Evolutionary conservation across 2,329 filamentous ascomycete species (phyloP).

Genomic region (Nigrograna mackinnonii): DNA sequence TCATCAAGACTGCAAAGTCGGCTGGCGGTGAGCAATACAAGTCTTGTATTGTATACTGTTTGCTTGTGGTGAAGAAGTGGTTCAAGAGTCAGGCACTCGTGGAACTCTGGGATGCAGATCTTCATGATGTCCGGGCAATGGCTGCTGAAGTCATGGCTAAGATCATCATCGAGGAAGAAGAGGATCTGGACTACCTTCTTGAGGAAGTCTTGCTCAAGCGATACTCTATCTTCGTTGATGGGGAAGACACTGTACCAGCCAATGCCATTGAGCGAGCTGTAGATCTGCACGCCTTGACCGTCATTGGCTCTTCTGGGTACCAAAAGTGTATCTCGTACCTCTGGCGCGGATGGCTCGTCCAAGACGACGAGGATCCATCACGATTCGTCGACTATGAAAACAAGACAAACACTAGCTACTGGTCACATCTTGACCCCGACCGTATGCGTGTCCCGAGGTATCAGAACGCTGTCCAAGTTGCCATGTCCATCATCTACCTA

Average conservation of each 20-base stretch:
- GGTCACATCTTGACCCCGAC: constrained; percentile 87
- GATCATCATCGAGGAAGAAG: constrained; percentile 81
- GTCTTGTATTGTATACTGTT: constrained; percentile 81
- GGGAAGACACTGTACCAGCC: constrained; percentile 70
- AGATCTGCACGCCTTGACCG: constrained; percentile 82
- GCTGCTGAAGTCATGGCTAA: constrained; percentile 95
- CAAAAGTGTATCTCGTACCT: constrained; percentile 93
- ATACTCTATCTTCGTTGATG: constrained; percentile 79
- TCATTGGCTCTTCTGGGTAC: constrained; percentile 92
- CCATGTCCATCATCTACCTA: constrained; percentile 82
- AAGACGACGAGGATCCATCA: constrained; percentile 89
- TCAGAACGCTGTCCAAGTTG: constrained; percentile 86
- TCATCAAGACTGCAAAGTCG: constrained; percentile 78
- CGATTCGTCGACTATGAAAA: constrained; percentile 86
- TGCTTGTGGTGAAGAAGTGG: constrained; percentile 75
- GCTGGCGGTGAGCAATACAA: constrained; percentile 76
- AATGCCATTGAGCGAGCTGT: constrained; percentile 95
- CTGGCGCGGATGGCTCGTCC: constrained; percentile 96
- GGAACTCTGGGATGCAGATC: constrained; percentile 90
- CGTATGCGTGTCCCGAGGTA: constrained; percentile 91
- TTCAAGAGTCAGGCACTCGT: constrained; percentile 77
- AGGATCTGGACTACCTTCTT: constrained; percentile 77
- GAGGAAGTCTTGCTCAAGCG: constrained; percentile 83
- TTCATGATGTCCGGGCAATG: constrained; percentile 76
- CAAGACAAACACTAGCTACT: constrained; percentile 77